Evolutionary conservation across 164 flowering plant species (phyloP).

Genomic region (Paratinospora sagittata): DNA sequence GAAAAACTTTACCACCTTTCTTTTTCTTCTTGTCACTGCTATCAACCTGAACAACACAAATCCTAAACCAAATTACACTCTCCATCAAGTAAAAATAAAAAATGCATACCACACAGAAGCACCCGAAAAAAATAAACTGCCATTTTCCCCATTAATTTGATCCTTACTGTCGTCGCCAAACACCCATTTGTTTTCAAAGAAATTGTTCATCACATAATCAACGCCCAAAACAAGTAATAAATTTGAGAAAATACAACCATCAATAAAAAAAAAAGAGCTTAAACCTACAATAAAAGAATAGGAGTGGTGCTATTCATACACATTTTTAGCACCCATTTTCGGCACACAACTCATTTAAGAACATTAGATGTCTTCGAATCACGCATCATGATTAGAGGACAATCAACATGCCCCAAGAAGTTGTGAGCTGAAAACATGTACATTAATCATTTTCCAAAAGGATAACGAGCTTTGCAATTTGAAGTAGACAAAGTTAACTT

Average conservation of each 20-base stretch:
- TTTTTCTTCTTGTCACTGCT: slow-evolving; percentile 55
- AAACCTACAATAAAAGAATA: neutral
- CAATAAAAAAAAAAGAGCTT: too few relatives aligned
- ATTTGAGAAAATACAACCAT: neutral
- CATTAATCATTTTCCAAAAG: too few relatives aligned
- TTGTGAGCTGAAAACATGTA: too few relatives aligned
- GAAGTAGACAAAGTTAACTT: neutral
- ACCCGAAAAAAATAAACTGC: neutral
- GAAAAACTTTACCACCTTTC: slow-evolving; percentile 56
- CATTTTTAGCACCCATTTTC: too few relatives aligned
- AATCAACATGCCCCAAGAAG: too few relatives aligned
- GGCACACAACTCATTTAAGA: too few relatives aligned
- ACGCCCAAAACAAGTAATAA: neutral
- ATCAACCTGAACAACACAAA: slow-evolving; percentile 50
- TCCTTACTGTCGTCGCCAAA: neutral
- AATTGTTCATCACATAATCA: neutral
- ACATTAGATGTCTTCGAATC: too few relatives aligned
- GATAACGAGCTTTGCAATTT: neutral
- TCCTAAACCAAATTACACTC: neutral
- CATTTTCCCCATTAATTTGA: neutral
- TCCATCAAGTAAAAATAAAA: neutral
- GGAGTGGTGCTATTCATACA: too few relatives aligned
- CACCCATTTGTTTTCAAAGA: neutral
- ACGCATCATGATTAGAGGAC: too few relatives aligned
- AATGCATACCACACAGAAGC: too few relatives aligned